phyloP scores from a whole-genome alignment of 2,329 filamentous ascomycete species.

The Leptosphaerulina australis region DNA sequence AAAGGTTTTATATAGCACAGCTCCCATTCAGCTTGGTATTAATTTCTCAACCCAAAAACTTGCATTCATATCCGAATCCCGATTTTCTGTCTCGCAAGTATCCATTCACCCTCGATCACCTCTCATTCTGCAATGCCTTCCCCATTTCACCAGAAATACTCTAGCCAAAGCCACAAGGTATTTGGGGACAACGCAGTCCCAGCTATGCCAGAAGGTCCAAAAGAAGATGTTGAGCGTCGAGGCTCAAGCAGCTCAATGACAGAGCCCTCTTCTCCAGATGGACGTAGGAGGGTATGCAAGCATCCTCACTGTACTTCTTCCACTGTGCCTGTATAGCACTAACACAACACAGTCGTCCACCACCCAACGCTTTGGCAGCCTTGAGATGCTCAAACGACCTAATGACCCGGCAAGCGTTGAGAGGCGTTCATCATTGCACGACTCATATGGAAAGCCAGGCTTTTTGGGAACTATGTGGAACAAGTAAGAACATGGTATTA shows the following conservation, averaged over 20 bases:
- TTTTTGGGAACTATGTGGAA: constrained; percentile 45
- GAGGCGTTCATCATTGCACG: constrained; percentile 41
- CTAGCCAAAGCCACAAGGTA: constrained; percentile 41
- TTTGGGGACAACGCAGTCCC: constrained; percentile 38
- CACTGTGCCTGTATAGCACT: constrained; percentile 1
- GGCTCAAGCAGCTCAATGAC: constrained; percentile 39
- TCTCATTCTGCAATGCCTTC: constrained; percentile 49
- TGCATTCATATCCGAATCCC: background rate
- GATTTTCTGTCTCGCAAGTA: no score
- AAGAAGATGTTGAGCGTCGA: constrained; percentile 41
- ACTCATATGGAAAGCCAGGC: constrained; percentile 43
- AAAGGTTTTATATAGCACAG: constrained; percentile 23
- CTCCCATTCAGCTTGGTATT: background rate
- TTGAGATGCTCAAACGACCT: constrained; percentile 45
- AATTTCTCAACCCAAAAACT: background rate
- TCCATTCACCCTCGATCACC: background rate
- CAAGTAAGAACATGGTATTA: constrained; percentile 37
- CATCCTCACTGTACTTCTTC: no score
- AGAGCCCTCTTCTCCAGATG: constrained; percentile 25
- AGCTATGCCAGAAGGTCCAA: constrained; percentile 43
- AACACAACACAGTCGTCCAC: constrained; percentile 35
- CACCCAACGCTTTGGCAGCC: constrained; percentile 36
- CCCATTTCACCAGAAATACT: constrained; percentile 49
- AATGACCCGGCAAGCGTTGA: constrained; percentile 34
- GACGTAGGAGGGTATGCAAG: constrained; percentile 38